These are phyloP conservation scores for Scleromitrula shiraiana DNA, from an alignment of 2,329 filamentous ascomycete species.

Conservation along the genomic window DNA sequence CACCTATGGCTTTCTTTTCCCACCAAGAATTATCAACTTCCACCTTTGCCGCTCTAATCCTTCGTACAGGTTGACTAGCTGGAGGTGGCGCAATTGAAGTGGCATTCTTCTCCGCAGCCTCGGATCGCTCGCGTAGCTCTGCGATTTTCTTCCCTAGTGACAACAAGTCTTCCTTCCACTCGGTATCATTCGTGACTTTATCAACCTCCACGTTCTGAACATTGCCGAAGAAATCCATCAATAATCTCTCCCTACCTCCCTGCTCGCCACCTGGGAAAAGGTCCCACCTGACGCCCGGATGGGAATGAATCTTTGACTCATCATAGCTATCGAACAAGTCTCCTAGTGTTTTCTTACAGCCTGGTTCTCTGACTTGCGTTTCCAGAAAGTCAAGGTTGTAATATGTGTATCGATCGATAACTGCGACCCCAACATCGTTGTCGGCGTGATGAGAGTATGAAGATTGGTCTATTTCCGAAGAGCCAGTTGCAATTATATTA, in stretches of 20 bases:
- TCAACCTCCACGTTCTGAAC: conserved; percentile 95
- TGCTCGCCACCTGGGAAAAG: conserved; percentile 81
- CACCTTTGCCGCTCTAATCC: conserved; percentile 47
- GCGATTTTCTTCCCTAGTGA: conserved; percentile 64
- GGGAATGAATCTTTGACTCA: conserved; percentile 85
- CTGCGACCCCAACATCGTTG: conserved; percentile 93
- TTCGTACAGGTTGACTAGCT: conserved; percentile 23
- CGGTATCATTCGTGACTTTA: conserved; percentile 36
- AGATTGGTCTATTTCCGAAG: conserved; percentile 88
- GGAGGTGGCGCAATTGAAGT: conserved; percentile 15
- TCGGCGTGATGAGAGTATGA: conserved; percentile 97
- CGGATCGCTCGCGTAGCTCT: conserved; percentile 35
- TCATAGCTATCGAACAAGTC: conserved; percentile 97
- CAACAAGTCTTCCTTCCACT: conserved; percentile 64
- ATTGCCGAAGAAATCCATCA: conserved; percentile 98
- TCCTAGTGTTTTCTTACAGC: conserved; percentile 81
- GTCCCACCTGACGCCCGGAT: conserved; percentile 89
- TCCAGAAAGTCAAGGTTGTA: conserved; percentile 98
- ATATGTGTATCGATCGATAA: conserved; percentile 98
- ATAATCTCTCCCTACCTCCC: conserved; percentile 66
- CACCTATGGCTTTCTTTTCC: conserved; percentile 56
- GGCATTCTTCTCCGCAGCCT: conserved; percentile 27
- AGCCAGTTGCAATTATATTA: conserved; percentile 97
- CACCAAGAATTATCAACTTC: conserved; percentile 60
- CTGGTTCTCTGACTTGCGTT: conserved; percentile 75